Base-by-base conservation (phyloP, 176 grass and related monocot genomes). In the Oryza officinalis region DNA sequence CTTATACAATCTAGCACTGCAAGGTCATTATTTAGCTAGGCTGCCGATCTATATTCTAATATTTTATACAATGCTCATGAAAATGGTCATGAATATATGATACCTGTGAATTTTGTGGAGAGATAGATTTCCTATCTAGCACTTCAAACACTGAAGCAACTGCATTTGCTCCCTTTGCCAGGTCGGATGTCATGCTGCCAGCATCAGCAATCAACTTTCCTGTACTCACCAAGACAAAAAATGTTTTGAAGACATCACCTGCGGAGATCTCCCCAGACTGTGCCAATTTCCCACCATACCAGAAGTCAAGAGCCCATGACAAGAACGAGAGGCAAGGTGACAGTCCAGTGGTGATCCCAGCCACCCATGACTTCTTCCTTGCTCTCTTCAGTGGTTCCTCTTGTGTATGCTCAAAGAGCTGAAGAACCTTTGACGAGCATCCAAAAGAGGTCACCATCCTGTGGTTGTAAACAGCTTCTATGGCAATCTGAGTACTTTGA, bases 111-210 rank as follows among this genome's bases (percentile, higher is more conserved):
- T 79, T 89, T 67, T 87, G 82, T 44, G 89, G 91, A 76, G 87
- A 90, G 73, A 99, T 76, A 44, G 93, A 95, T 80, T 96, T 92
- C 76, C 93, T 86, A 75, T 99, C 96, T 41, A 99, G 81, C 85
- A 99, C 91, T 78, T 99, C 93, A n/a, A 99, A 99, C 72, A 99
- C 87, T 68, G 96, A 93, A 65, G 96, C 93, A 68, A 99, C 93
- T 20, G 96, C 96, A 50, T 91, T 90, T n/a, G 93, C 78, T 75
- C 96, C 96, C 89, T 98, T 98, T 65, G 96, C 96, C 50, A 98
- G 84, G 72, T 98, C 96, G 13, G 93, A 95, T 50, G 96, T 99
- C 96, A 99, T 99, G 89, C 96, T 99, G 13, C 96, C 93, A 60
- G 96, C 96, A 78, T 99, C 96, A 77, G 93, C 93, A 2, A 99